Evolutionary conservation across 441 rosid species (phyloP).

Genomic region (Populus hybrid): DNA sequence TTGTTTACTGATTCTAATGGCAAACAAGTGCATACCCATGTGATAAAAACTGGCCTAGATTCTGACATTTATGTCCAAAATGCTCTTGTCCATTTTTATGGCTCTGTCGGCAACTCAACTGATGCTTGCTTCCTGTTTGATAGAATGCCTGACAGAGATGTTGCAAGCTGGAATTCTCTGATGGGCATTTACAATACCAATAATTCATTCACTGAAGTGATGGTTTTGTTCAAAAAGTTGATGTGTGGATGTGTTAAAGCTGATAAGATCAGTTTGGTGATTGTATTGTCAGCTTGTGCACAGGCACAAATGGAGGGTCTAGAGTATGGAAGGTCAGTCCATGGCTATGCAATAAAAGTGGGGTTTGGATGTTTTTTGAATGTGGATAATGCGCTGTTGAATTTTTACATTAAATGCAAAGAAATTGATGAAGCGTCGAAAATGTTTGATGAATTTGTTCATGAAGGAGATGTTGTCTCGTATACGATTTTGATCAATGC

Average conservation of each 20-base stretch:
- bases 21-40: constrained; percentile 23
- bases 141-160: constrained; percentile 23
- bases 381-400: constrained; percentile 30
- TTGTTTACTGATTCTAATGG: constrained; percentile 6
- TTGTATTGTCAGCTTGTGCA: constrained; percentile 27
- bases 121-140: constrained; percentile 18
- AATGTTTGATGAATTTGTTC: constrained; percentile 18
- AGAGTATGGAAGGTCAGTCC: constrained; percentile 24
- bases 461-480: constrained; percentile 18
- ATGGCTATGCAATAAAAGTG: constrained; percentile 22
- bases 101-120: not conserved
- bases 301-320: constrained; percentile 3
- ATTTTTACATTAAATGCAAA: constrained; percentile 26
- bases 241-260: constrained; percentile 9
- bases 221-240: constrained; percentile 22
- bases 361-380: constrained; percentile 18
- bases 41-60: constrained; percentile 16
- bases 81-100: constrained; percentile 21
- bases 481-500: constrained; percentile 31
- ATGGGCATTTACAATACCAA: constrained; percentile 13
- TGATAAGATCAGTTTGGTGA: constrained; percentile 26
- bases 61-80: constrained; percentile 22
- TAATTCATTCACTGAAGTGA: constrained; percentile 1
- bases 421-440: constrained; percentile 18
- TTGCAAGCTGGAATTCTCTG: constrained; percentile 28